Base-by-base conservation (phyloP, 1,284 basidiomycete species). In the Pascua guehoae region DNA sequence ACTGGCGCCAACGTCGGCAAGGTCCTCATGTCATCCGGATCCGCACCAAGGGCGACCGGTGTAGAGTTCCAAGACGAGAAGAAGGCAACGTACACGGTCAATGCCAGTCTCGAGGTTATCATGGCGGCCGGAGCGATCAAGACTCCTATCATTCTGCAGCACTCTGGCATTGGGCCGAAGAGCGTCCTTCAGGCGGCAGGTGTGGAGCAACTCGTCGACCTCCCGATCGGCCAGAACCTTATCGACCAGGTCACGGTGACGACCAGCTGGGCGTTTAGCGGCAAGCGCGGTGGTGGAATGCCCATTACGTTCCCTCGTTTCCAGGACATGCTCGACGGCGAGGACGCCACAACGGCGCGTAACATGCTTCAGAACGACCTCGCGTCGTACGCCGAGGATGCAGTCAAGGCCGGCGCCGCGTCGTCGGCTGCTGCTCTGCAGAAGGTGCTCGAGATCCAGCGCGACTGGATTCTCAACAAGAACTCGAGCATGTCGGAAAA, bases 101-200 rank as follows among this genome's bases (percentile, higher is more conserved):
- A 62, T 4, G 79, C 78, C 8, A 54, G 57, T 8, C 66, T 57
- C 37, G 79, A 80, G 53, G 78, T 80, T 16, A 71, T 81, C 60
- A 58, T 80, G 12, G 72, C 79, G 1, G 67, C 78, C 0, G 79
- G 79, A 0, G 63, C 78, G 1, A 73, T 80, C 65, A 73, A 73
- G 63, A 75, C 75, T 1, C 79, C 79, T 0, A 62, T 73, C 15
- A 65, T 81, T 17, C 72, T 81, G 2, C 78, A 81, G 64, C 73
- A 74, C 12, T 73, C 70, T 3, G 79, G 79, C 18, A 74, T 81
- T 32, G 79, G 79, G 1, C 70, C 73, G 12, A 38, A 61, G 8
- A 15, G 54, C 3, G 65, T 78, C 14, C 70, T 79, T 12, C 16
- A 59, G 16, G 42, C 62, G 15, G 69, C 72, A 5, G 73, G 75